Percentiles rank a stretch among this genome's conserved stretches.
Conservation (phyloP, 2,329 filamentous ascomycete species). For the Exophiala dermatitidis region DNA sequence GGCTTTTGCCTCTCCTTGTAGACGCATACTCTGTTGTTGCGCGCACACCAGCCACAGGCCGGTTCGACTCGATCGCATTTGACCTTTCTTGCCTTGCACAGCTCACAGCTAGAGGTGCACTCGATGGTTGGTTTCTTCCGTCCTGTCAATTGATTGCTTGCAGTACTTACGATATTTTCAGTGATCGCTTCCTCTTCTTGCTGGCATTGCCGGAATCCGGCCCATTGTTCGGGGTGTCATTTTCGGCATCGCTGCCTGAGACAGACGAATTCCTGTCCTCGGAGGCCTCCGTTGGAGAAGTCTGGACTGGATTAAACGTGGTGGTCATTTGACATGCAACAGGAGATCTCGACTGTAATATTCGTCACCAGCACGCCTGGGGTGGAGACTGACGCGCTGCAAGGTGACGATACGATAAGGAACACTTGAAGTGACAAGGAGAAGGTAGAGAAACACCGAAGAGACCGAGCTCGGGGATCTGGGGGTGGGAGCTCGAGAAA, state of each 20-base stretch:
- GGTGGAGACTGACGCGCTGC: constrained; percentile 2
- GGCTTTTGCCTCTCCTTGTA: constrained; percentile 67
- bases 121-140: background rate
- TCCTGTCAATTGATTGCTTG: background rate
- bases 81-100: constrained; percentile 39
- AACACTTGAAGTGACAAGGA: background rate
- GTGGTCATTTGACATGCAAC: constrained; percentile 13
- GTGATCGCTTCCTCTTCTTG: constrained; percentile 51
- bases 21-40: constrained; percentile 59
- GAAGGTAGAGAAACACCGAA: constrained; percentile 5
- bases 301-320: constrained; percentile 10
- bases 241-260: constrained; percentile 20
- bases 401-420: background rate
- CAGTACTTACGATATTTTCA: constrained; percentile 26
- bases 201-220: constrained; percentile 10
- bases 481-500: background rate
- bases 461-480: constrained; percentile 9
- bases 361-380: background rate
- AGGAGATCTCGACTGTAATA: background rate
- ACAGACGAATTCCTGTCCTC: constrained; percentile 19
- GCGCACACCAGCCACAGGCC: constrained; percentile 62
- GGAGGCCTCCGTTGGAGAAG: constrained; percentile 17
- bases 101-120: constrained; percentile 32
- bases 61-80: constrained; percentile 46
- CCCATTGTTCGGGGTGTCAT: constrained; percentile 13